Conservation (phyloP, 1,284 basidiomycete genomes). For the Ustilago hordei region DNA sequence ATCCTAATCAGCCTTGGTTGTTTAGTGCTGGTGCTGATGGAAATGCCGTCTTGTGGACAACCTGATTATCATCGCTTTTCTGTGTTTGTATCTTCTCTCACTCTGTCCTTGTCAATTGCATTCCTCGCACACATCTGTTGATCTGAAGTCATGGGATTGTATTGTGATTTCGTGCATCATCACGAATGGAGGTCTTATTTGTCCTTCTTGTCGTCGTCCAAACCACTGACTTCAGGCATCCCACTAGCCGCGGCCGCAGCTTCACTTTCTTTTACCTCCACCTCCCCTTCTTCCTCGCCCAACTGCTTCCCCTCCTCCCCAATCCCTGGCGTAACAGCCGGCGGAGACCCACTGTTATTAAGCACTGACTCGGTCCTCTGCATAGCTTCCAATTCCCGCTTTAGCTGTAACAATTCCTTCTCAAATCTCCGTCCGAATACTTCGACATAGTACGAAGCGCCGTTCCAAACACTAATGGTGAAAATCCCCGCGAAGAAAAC, state of each 20-base stretch:
- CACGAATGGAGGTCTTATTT: constrained; percentile 1
- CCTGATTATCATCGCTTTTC: constrained; percentile 21
- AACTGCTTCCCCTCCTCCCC: constrained; percentile 3
- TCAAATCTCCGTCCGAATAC: constrained; percentile 58
- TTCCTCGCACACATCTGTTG: neutral
- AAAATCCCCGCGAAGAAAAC: constrained; percentile 75
- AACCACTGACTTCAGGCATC: constrained; percentile 3
- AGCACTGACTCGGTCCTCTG: constrained; percentile 25
- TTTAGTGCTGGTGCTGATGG: constrained; percentile 94
- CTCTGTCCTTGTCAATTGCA: neutral
- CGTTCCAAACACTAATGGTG: constrained; percentile 53
- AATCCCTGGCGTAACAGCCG: neutral
- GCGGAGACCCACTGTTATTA: neutral
- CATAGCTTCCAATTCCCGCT: constrained; percentile 43
- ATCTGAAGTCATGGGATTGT: neutral
- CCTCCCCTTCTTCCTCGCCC: constrained; percentile 4
- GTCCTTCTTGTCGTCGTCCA: constrained; percentile 24
- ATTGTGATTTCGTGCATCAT: neutral
- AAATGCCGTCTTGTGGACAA: constrained; percentile 82
- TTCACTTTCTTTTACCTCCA: constrained; percentile 12
- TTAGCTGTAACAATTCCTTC: constrained; percentile 50
- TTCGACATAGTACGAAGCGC: constrained; percentile 74
- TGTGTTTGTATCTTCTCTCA: neutral
- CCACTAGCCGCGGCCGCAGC: constrained; percentile 34
- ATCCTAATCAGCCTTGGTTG: constrained; percentile 89